Evolutionary conservation across 2,329 filamentous ascomycete species (phyloP), one percentile per base, ranked within the genome.

Genomic region (Mycosphaerella arachidis): DNA sequence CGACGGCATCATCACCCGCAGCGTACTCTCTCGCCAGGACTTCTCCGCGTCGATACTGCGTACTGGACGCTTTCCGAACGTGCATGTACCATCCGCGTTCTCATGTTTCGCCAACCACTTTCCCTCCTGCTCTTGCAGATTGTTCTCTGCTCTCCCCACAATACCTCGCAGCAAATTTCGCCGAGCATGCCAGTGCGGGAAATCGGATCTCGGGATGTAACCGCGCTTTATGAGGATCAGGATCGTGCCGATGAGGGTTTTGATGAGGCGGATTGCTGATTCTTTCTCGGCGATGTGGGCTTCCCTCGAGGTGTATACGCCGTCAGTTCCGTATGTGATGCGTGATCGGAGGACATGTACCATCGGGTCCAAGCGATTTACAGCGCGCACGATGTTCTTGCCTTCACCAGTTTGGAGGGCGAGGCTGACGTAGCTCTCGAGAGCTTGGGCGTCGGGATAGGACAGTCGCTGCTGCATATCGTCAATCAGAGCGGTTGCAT

Each of bases 401-500:
- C 67, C 68, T 43, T 70, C 58, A 27, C 64, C 54, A 40, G 68
- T 81, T 52, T 76, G 76, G 48, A 85, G 74, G 4, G 84, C 81
- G 13, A 84, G 74, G 37, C 81, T 78, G 30, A 90, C 77, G 71
- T 86, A 90, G 6, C 79, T 71, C 43, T 79, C 77, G 60, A 88
- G 72, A 18, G 79, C 72, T 43, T 75, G 70, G 5, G 82, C 65
- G 64, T 89, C 85, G 1, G 83, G 81, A 3, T 76, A 70, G 10
- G 71, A 65, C 13, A 79, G 67, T 6, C 70, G 72, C 30, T 70
- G 66, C 50, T 73, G 67, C 87, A 92, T 92, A 54, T 83, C 72
- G 55, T 86, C 79, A 31, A 96, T 76, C 29, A 96, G 79, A 54
- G 79, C 74, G 54, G 79, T 84, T 4, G 90, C 88, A 65, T 88